Evolutionary conservation across 805 yeast genomes (phyloP), one percentile per base, ranked within the genome.

Genomic region (Candida ipomoeae): DNA sequence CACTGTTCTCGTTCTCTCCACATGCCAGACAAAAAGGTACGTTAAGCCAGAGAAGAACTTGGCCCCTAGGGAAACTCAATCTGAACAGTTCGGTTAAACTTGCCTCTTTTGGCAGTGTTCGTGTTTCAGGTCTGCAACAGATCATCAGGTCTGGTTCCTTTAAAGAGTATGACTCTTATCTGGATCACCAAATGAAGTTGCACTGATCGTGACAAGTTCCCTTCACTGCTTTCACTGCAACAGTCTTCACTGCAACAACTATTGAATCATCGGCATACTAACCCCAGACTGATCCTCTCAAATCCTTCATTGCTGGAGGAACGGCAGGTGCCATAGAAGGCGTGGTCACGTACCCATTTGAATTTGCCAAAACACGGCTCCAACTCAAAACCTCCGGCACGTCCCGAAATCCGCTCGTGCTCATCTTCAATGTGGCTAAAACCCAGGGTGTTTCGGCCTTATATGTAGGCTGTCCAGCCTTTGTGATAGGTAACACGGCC

Each of bases 251-350:
- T 26, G 11, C 4, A 26, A 26, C 11, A 2, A 11, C 11, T 10
- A 26, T 26, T 26, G 29, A 26, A 26, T 26, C 29, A 10, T 26
- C 29, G 4, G 18, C 18, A n/a, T 42, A 57, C 63, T 47, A 39
- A 45, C 44, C 14, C 3, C 53, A 66, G 66, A 62, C 78, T 13
- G 92, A 86, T 64, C 92, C 94, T 2, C 62, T 80, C 53, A 83
- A 86, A 61, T 89, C 97, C 1, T 89, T 92, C 62, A 74, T 91
- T 26, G 98, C 97, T 6, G 99, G 99, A 50, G 97, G 97, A 48
- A 77, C 87, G 0, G 99, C 98, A 0, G 99, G 98, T 51, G 98
- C 96, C 23, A 83, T 91, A 32, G 99, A 92, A 70, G 97, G 97
- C 33, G 82, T 82, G 37, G 78, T 88, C 42, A 92, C 98, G 0